phyloP scores from a whole-genome alignment of 108 stramenopile species.

The Skeletonema tropicum region DNA sequence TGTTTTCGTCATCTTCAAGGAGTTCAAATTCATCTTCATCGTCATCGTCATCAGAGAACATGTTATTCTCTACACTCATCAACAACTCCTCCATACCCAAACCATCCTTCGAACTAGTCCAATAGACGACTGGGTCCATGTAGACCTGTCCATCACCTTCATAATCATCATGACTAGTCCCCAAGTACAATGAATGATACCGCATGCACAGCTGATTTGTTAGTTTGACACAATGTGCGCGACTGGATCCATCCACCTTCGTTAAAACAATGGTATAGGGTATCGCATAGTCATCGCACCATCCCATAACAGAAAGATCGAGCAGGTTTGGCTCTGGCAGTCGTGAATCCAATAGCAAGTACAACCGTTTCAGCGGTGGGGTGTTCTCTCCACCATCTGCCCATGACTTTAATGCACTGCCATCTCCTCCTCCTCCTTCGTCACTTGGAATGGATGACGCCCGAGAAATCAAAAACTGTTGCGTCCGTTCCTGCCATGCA shows the following conservation, averaged over 20 bases:
- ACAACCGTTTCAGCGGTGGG: slow-evolving; percentile 62
- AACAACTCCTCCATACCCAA: slow-evolving; percentile 52
- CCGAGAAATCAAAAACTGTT: slow-evolving; percentile 64
- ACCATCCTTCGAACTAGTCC: slow-evolving; percentile 53
- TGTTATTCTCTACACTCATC: slow-evolving; percentile 33
- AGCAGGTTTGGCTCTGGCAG: slow-evolving; percentile 46
- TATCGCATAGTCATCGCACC: slow-evolving; percentile 83
- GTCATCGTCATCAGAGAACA: slow-evolving; percentile 11
- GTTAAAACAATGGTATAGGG: slow-evolving; percentile 81
- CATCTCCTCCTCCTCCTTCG: slow-evolving; percentile 2
- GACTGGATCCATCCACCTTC: slow-evolving; percentile 73
- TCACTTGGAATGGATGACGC: slow-evolving; percentile 9
- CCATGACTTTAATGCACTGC: slow-evolving; percentile 17
- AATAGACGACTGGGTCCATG: slow-evolving; percentile 54
- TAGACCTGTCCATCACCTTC: slow-evolving; percentile 25
- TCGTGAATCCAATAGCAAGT: slow-evolving; percentile 80
- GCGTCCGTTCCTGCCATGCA: slow-evolving; percentile 81
- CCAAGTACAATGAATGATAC: slow-evolving; percentile 49
- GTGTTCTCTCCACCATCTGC: not conserved
- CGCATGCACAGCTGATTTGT: slow-evolving; percentile 83
- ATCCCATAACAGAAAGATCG: slow-evolving; percentile 76
- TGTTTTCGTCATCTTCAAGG: not conserved
- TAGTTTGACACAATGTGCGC: slow-evolving; percentile 54
- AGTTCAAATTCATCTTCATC: slow-evolving; percentile 13
- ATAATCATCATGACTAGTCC: not conserved